Evolutionary conservation across 2,329 filamentous ascomycete species (phyloP), one percentile per base, ranked within the genome.

Genomic region (Penicillium sp.): DNA sequence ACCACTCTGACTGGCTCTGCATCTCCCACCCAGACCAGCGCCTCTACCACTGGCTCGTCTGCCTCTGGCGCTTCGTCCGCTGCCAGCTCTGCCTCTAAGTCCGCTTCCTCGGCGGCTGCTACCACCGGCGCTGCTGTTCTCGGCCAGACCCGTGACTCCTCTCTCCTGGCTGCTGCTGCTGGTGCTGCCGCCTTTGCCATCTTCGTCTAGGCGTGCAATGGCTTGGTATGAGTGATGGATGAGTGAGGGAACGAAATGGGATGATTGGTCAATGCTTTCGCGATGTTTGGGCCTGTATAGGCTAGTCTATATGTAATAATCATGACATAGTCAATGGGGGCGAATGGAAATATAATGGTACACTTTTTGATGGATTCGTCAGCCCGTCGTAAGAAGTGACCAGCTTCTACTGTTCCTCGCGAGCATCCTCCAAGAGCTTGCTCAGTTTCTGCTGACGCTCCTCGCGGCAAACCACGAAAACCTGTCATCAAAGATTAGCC

Each of bases 401-500:
- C 4, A 14, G 11, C 10, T 4, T 43, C 5, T 54, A 37, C n/a
- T 62, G 38, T 14, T 57, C 48, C 25, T 65, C 55, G 28, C 64
- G 63, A 47, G 57, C 60, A 37, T 68, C 67, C 50, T 69, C 67
- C 41, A 69, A 31, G 17, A 68, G 41, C 55, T 64, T 64, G 52
- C 61, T 67, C 66, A 69, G 54, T 42, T 57, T 49, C 54, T 75
- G 71, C 59, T 74, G 74, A 35, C 75, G 72, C 59, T 77, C 75
- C 48, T 77, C 71, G 7, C 74, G 73, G 25, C 76, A 69, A 1
- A 72, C 75, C 1, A 72, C 60, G 22, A 73, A 74, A 28, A 71
- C 71, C 75, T 77, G 47, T 20, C 51, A 38, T 37, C 17, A 48
- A 25, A 55, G 17, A 63, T 66, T 54, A 65, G 63, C 43, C 11